Percentiles rank a stretch among this genome's conserved stretches.
These are phyloP conservation scores for Xylaria sp. DNA, from an alignment of 2,329 filamentous ascomycete species.

Conservation along the genomic window DNA sequence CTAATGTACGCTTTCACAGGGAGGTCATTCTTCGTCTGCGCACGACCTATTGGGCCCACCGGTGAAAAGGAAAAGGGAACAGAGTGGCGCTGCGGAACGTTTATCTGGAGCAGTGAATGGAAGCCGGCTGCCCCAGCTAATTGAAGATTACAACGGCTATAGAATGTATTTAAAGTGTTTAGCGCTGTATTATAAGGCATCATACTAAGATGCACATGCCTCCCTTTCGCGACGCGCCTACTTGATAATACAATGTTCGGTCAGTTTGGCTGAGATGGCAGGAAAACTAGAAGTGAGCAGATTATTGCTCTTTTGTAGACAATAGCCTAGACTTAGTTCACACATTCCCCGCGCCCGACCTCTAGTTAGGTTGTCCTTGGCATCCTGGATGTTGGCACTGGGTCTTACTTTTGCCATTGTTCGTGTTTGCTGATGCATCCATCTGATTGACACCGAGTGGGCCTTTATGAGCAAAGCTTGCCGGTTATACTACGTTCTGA, in stretches of 20 bases:
- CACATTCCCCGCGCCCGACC: no score
- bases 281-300: neutral
- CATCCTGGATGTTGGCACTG: no score
- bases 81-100: constrained; percentile 86
- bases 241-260: neutral
- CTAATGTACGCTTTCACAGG: constrained; percentile 44
- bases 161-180: neutral
- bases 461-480: no score
- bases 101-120: constrained; percentile 73
- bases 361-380: no score
- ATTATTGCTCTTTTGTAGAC: no score
- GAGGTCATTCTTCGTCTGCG: constrained; percentile 68
- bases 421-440: no score
- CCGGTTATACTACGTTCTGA: no score
- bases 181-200: neutral
- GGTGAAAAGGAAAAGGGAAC: constrained; percentile 84
- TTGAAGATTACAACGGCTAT: neutral
- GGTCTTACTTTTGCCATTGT: no score
- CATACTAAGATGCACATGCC: neutral
- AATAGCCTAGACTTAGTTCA: no score
- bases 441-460: no score
- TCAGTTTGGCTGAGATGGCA: neutral
- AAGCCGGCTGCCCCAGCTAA: constrained; percentile 35
- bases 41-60: constrained; percentile 79
- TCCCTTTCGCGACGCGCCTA: no score